Percentiles rank a stretch among this genome's conserved stretches.
Conservation (phyloP, 805 yeast genomes). For the Candida insectorum region DNA sequence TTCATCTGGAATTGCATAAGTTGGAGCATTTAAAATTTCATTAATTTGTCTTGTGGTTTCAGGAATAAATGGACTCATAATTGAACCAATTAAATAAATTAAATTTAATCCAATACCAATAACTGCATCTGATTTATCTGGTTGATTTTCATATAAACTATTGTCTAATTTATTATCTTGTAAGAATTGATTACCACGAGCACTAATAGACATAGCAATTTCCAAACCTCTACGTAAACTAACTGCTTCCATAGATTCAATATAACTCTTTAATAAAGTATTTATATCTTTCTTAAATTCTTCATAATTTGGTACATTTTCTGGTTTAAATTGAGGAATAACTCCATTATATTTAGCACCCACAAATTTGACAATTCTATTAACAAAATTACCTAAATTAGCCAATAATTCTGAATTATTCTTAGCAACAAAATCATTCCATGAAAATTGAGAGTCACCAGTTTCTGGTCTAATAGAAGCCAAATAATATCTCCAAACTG, state of each 20-base stretch:
- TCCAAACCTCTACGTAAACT: constrained; percentile 88
- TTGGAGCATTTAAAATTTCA: constrained; percentile 80
- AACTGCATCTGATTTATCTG: constrained; percentile 85
- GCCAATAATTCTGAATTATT: constrained; percentile 93
- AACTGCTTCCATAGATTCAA: constrained; percentile 70
- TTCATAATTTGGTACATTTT: constrained; percentile 45
- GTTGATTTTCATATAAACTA: constrained; percentile 68
- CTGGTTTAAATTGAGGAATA: constrained; percentile 61
- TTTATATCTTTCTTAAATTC: constrained; percentile 56
- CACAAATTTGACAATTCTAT: constrained; percentile 87
- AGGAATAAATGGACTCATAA: constrained; percentile 89
- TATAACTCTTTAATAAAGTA: constrained; percentile 56
- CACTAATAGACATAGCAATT: constrained; percentile 83
- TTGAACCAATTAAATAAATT: constrained; percentile 78
- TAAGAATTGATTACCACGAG: constrained; percentile 91
- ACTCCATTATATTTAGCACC: constrained; percentile 90
- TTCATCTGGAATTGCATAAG: constrained; percentile 69
- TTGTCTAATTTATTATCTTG: constrained; percentile 96
- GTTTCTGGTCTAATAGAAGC: constrained; percentile 92
- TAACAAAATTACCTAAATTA: constrained; percentile 94
- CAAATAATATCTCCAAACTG: constrained; percentile 97
- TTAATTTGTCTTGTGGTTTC: constrained; percentile 67
- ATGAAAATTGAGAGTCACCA: constrained; percentile 94
- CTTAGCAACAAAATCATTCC: constrained; percentile 93
- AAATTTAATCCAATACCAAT: constrained; percentile 88